These are phyloP conservation scores for barley (Hordeum vulgare) DNA, from an alignment of 176 grass and related monocot genomes.

Conservation along the genomic window DNA sequence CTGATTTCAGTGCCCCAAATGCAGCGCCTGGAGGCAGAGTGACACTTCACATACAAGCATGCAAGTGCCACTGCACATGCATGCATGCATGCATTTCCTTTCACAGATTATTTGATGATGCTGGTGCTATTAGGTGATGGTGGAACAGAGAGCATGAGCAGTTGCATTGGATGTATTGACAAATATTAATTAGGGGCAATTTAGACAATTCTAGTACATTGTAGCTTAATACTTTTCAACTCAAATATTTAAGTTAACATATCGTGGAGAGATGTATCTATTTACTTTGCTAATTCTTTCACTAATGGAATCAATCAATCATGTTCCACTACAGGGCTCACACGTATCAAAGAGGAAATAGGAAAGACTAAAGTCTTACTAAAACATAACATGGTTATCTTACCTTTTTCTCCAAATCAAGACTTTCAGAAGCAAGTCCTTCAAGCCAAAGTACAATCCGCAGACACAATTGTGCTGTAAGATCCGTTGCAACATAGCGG, in stretches of 20 bases:
- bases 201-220: neutral
- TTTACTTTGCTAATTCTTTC: neutral
- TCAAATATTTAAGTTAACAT: neutral
- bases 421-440: conserved; percentile 88
- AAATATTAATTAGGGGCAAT: neutral
- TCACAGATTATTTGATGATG: neutral
- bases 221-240: neutral
- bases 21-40: neutral
- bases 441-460: conserved; percentile 92
- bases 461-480: conserved; percentile 68
- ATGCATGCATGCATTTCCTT: conserved; percentile 9
- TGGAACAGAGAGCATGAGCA: neutral
- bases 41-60: neutral
- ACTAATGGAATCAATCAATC: neutral
- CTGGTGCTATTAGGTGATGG: neutral
- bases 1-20: neutral
- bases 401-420: conserved; percentile 93
- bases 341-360: neutral
- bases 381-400: neutral
- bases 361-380: neutral
- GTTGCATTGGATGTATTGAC: neutral
- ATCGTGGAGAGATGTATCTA: neutral
- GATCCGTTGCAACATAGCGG: conserved; percentile 58
- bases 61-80: neutral
- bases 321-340: neutral